Evolutionary conservation across 2,329 filamentous ascomycete genomes (phyloP), one percentile per base, ranked within the genome.

Genomic region (Fusarium kyushuense): DNA sequence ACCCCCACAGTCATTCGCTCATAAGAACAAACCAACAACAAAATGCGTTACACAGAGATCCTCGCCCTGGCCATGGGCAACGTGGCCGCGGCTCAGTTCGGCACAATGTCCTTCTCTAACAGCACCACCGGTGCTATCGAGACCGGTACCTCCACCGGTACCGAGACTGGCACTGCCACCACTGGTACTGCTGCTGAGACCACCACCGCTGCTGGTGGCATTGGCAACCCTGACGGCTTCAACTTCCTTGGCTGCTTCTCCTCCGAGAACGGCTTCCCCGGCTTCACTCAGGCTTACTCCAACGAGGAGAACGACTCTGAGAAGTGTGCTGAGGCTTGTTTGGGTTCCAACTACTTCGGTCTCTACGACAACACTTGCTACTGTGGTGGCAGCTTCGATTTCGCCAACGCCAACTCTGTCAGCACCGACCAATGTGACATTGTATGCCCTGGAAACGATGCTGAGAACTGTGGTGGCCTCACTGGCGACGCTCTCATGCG

Each of bases 41-140:
- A 63, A 29, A 79, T 79, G 77, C 76, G 74, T 68, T 76, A 69
- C 66, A 67, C 75, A 47, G 47, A 70, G 54, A 43, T 78, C 40
- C 54, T 76, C 49, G 74, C 75, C 66, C 61, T 78, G 11, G 77
- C 75, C 70, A 73, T 73, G 61, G 72, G 72, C 72, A 74, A 76
- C 40, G 42, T 76, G 62, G 76, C 67, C 56, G 51, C 73, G 47
- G 77, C 76, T 52, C 65, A 67, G 51, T 58, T 69, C 58, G 14
- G 14, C 35, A 47, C 27, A 36, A 63, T 60, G 4, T 48, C 35
- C 25, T 63, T 72, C 45, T 32, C 42, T 51, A 69, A 69, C 48
- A 47, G 25, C 17, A 60, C 30, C 38, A 55, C 53, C 12, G 45
- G 43, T 16, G n/a, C 21, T n/a, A 21, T 48, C 12, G 62, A 55